Evolutionary conservation across 2,329 filamentous ascomycete genomes (phyloP).

Genomic region (Fusarium mundagurra): DNA sequence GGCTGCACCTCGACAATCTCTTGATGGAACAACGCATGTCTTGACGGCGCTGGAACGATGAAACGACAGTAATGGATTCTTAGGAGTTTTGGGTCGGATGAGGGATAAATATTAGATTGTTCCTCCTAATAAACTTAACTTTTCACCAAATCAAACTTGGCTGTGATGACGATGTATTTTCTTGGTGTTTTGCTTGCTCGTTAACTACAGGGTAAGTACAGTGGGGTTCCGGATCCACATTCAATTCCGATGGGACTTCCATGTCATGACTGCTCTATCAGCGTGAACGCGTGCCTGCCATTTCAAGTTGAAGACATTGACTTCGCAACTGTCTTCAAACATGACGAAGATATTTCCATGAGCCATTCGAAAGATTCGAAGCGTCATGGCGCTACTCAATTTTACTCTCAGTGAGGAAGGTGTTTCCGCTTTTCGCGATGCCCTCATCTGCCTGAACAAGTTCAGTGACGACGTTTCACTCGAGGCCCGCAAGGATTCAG

Average conservation of each 20-base stretch:
- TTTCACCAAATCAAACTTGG: background rate
- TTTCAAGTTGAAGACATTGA: background rate
- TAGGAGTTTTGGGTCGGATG: constrained; percentile 10
- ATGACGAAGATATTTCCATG: background rate
- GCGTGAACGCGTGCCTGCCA: background rate
- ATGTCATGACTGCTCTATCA: background rate
- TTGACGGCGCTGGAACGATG: constrained; percentile 2
- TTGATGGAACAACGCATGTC: background rate
- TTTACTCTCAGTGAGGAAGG: constrained; percentile 81
- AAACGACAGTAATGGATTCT: constrained; percentile 13
- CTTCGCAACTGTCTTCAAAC: background rate
- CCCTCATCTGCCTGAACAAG: constrained; percentile 77
- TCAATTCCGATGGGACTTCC: background rate
- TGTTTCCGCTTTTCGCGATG: constrained; percentile 75
- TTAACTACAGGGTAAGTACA: constrained; percentile 13
- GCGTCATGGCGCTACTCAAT: constrained; percentile 67
- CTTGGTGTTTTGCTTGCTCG: background rate
- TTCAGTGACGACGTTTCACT: constrained; percentile 83
- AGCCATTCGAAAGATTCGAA: background rate
- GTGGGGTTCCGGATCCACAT: constrained; percentile 4
- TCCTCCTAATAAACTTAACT: constrained; percentile 9
- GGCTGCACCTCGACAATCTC: background rate
- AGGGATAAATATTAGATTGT: background rate
- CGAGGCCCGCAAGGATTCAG: constrained; percentile 75
- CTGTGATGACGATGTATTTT: background rate